phyloP scores from a whole-genome alignment of 192 early-diverging fungal species.

The Backusella liffmaniae region DNA sequence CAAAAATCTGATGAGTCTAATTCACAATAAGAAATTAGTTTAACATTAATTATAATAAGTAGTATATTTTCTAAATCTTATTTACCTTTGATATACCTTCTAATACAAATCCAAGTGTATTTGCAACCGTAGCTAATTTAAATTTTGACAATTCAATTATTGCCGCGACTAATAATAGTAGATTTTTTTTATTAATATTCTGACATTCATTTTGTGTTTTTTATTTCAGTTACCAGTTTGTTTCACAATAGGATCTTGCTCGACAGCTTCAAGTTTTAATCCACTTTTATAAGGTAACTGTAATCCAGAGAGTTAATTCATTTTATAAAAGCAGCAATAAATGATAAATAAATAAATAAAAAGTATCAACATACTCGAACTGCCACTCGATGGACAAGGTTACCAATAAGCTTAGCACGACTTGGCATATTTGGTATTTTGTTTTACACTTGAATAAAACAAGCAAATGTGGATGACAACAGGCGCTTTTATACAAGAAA shows the following conservation, averaged over 20 bases:
- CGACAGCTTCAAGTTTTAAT: constrained; percentile 53
- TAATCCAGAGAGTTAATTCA: not conserved
- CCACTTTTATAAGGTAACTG: constrained; percentile 74
- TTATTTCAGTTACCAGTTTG: constrained; percentile 37
- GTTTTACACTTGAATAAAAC: constrained; percentile 2
- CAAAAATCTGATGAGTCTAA: constrained; percentile 27
- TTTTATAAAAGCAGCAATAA: not conserved
- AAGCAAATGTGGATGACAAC: not conserved
- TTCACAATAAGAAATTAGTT: constrained; percentile 7
- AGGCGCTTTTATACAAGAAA: not conserved
- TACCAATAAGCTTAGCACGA: constrained; percentile 16
- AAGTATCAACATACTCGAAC: constrained; percentile 11
- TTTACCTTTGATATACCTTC: constrained; percentile 69
- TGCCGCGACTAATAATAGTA: constrained; percentile 50
- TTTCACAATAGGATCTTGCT: constrained; percentile 69
- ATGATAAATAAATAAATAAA: not conserved
- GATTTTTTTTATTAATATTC: not conserved
- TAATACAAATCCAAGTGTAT: constrained; percentile 64
- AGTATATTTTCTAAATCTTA: not conserved
- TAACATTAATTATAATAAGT: not conserved
- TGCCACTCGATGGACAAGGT: constrained; percentile 19
- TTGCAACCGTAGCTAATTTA: constrained; percentile 64
- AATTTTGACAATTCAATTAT: constrained; percentile 71
- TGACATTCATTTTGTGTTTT: not conserved
- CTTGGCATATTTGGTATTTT: constrained; percentile 6